Percentiles rank a stretch among this genome's conserved stretches.
Conservation (phyloP, 495 filamentous ascomycete genomes). For the Penicillium egyptiacum region DNA sequence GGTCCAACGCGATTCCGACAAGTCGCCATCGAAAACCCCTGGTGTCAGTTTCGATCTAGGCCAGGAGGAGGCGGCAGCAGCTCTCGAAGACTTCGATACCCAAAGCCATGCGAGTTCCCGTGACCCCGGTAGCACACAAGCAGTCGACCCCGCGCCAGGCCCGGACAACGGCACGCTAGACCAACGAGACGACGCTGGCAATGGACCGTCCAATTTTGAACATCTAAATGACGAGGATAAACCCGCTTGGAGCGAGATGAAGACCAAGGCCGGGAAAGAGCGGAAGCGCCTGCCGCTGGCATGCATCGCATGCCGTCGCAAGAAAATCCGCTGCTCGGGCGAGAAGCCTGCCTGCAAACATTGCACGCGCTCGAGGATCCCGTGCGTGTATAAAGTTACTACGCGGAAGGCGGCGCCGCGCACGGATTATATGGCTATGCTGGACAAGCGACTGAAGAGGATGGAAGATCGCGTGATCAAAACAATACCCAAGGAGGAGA, state of each 20-base stretch:
- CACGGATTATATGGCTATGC: constrained; percentile 99
- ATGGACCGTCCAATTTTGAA: constrained; percentile 58
- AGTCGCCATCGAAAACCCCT: constrained; percentile 39
- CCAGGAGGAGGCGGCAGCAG: constrained; percentile 33
- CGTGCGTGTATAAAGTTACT: constrained; percentile 98
- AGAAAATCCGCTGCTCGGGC: constrained; percentile 97
- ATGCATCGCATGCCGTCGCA: constrained; percentile 92
- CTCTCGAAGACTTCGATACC: constrained; percentile 43
- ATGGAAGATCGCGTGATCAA: constrained; percentile 99
- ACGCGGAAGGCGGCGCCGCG: constrained; percentile 92
- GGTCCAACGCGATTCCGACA: constrained; percentile 43
- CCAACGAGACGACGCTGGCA: constrained; percentile 23
- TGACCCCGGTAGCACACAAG: constrained; percentile 36
- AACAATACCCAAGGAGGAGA: constrained; percentile 83
- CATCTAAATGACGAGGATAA: constrained; percentile 39
- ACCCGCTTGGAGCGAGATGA: constrained; percentile 91
- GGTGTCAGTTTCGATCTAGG: constrained; percentile 25
- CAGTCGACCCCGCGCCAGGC: constrained; percentile 27
- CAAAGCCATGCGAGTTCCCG: constrained; percentile 49
- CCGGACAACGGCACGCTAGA: constrained; percentile 27
- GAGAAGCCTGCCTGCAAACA: constrained; percentile 98
- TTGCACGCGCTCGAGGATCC: constrained; percentile 88
- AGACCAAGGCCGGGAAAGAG: constrained; percentile 98
- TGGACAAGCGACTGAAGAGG: constrained; percentile 86
- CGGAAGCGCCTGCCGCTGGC: constrained; percentile 89